Conservation (phyloP, 495 filamentous ascomycete genomes). For the Halenospora varia region DNA sequence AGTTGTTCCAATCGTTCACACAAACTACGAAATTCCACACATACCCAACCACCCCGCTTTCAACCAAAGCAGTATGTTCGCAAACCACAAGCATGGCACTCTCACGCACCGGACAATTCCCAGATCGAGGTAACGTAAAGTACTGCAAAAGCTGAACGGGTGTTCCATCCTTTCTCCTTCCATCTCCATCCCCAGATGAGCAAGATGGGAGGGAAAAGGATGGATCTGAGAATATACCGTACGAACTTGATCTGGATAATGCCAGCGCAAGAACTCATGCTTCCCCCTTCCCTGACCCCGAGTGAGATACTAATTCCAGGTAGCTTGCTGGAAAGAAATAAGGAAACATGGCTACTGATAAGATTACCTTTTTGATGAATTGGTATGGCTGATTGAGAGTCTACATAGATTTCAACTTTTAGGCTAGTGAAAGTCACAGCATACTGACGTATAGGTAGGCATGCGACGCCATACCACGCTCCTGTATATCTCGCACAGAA, state of each 20-base stretch:
- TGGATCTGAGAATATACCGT: slow-evolving; percentile 67
- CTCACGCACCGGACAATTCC: slow-evolving; percentile 27
- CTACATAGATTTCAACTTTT: background rate
- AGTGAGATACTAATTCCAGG: slow-evolving; percentile 10
- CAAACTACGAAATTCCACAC: too few relatives aligned
- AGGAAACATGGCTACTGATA: slow-evolving; percentile 64
- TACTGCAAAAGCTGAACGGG: slow-evolving; percentile 53
- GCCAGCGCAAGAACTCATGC: slow-evolving; percentile 75
- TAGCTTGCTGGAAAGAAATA: slow-evolving; percentile 28
- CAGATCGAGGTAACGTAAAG: slow-evolving; percentile 55
- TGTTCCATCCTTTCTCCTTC: slow-evolving; percentile 39
- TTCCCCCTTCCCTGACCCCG: slow-evolving; percentile 39
- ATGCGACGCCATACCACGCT: slow-evolving; percentile 70
- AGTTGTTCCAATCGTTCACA: too few relatives aligned
- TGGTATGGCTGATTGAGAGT: slow-evolving; percentile 43
- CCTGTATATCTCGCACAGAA: slow-evolving; percentile 67
- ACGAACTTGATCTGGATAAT: slow-evolving; percentile 83
- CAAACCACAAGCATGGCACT: slow-evolving; percentile 18
- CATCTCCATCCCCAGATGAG: background rate
- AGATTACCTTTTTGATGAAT: slow-evolving; percentile 73
- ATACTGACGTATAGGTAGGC: slow-evolving; percentile 42
- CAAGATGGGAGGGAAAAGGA: slow-evolving; percentile 12
- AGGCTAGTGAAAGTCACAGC: too few relatives aligned
- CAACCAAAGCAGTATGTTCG: slow-evolving; percentile 19
- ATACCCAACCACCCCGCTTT: background rate